phyloP scores from a whole-genome alignment of 495 filamentous ascomycete genomes.

The Penicillium pulvis region DNA sequence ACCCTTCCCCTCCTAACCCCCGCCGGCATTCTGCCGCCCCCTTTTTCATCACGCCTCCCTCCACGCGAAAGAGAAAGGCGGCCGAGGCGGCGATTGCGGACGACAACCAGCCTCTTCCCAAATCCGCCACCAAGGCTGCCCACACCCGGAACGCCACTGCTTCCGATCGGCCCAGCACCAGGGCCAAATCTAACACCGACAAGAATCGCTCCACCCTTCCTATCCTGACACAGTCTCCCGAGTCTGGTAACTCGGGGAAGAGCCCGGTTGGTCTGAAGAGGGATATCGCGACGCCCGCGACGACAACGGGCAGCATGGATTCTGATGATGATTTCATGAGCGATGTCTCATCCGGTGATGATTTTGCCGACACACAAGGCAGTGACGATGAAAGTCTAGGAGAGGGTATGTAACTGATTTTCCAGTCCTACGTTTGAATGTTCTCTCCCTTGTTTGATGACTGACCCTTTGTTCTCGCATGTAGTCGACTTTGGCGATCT shows the following conservation, averaged over 20 bases:
- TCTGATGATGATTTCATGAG: conserved; percentile 97
- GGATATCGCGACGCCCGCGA: conserved; percentile 48
- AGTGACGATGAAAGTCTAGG: conserved; percentile 79
- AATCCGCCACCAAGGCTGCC: conserved; percentile 42
- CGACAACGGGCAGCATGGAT: conserved; percentile 68
- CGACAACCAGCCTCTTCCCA: conserved; percentile 39
- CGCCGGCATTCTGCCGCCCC: conserved; percentile 24
- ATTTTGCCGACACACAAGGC: conserved; percentile 64
- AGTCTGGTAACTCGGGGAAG: conserved; percentile 12
- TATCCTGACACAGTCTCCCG: conserved; percentile 10
- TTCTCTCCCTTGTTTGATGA: not conserved
- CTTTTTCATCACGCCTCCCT: conserved; percentile 63
- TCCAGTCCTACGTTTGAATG: not conserved
- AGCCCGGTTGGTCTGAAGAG: conserved; percentile 16
- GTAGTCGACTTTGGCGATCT: conserved; percentile 70
- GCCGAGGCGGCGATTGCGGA: conserved; percentile 68
- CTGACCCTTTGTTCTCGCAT: conserved; percentile 10
- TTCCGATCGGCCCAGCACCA: conserved; percentile 17
- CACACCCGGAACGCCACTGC: conserved; percentile 30
- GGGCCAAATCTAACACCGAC: not conserved
- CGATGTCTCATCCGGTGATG: conserved; percentile 76
- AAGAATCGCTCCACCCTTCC: conserved; percentile 3
- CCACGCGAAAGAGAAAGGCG: conserved; percentile 89
- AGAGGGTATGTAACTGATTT: conserved; percentile 55
- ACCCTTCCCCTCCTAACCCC: conserved; percentile 1